Evolutionary conservation across 2,329 filamentous ascomycete genomes (phyloP).

Genomic region (Fusarium sp.): DNA sequence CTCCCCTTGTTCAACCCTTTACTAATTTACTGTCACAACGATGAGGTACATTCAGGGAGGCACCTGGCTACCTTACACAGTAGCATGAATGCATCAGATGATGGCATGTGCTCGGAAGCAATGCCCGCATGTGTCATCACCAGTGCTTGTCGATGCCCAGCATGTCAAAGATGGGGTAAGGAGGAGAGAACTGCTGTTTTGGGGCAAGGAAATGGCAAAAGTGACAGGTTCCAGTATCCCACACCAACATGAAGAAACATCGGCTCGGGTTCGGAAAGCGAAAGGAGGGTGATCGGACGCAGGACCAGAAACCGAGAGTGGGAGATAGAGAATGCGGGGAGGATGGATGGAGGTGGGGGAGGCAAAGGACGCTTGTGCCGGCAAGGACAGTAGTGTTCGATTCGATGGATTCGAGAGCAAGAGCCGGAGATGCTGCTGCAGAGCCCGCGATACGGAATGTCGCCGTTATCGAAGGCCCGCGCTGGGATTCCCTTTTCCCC

Average conservation of each 20-base stretch:
- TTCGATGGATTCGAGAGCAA: background rate
- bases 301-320: slow-evolving; percentile 3
- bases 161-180: background rate
- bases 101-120: background rate
- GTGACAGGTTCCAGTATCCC: background rate
- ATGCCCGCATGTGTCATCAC: background rate
- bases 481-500: slow-evolving; percentile 24
- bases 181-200: background rate
- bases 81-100: background rate
- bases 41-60: background rate
- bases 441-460: slow-evolving; percentile 2
- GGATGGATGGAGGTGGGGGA: slow-evolving; percentile 3
- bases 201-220: background rate
- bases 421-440: background rate
- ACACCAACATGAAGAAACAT: slow-evolving; percentile 3
- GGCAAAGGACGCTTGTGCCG: background rate
- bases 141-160: background rate
- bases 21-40: background rate
- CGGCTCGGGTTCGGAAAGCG: slow-evolving; percentile 18
- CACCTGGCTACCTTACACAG: background rate
- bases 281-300: background rate
- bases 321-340: slow-evolving; percentile 22
- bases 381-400: background rate
- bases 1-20: background rate
- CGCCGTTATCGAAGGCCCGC: slow-evolving; percentile 15